Base-by-base conservation (phyloP, 768 basidiomycete genomes). In the Gyrodon lividus region DNA sequence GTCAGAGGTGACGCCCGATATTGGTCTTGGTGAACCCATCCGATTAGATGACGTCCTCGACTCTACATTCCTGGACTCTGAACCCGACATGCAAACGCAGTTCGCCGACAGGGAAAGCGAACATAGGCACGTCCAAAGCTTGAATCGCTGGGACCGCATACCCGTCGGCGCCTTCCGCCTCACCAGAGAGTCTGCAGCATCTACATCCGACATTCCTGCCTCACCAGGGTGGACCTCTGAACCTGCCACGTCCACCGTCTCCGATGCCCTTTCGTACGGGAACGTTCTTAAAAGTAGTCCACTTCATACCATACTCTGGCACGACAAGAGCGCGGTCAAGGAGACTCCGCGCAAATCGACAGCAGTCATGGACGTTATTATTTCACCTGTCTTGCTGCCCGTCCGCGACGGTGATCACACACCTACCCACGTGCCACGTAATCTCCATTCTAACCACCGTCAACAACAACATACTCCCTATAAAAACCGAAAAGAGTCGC, bases 31-130 rank as follows among this genome's bases (percentile, higher is more conserved):
- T 13, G 79, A 83, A 52, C 73, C 81, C 10, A 76, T 81, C 31
- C 72, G 71, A 54, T 76, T 92, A 19, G 81, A 88, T 59, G 89
- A 92, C 58, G 88, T 92, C 16, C 74, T 92, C 31, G 87, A 92
- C 50, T 76, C 83, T 1, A 84, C 89, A 0, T 81, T 87, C 67
- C 72, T 90, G 17, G 83, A 83, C 58, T 75, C 78, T 0, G 84
- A 84, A 44, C 76, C 72, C 16, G 75, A 77, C 44, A 50, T 52
- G 14, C 66, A 60, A 43, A 51, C 58, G 51, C 64, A 62, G 34
- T 57, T 64, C 16, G 64, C 66, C 13, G 69, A 70, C 23, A 69
- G 58, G 40, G 77, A 78, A 33, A 58, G 54, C 41, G 71, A 70
- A 37, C 71, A 72, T 6, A 68, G 67, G 46, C 76, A 78, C 43